phyloP scores from a whole-genome alignment of 495 filamentous ascomycete genomes.

The Penicillium longicatenatum region DNA sequence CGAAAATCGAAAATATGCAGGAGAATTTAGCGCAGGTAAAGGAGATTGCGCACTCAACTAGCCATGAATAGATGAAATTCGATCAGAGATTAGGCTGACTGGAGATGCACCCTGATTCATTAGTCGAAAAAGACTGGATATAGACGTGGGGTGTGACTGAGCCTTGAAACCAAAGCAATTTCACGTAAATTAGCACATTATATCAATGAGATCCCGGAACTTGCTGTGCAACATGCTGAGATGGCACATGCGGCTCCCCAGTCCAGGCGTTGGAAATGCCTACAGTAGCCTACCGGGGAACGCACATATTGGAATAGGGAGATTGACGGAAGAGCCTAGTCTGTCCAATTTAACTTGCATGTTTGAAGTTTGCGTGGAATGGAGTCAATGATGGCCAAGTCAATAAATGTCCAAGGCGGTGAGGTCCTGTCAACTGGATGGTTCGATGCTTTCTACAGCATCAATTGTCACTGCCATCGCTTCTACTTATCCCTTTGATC shows the following conservation, averaged over 20 bases:
- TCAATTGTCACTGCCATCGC: neutral
- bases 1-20: conserved; percentile 15
- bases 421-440: neutral
- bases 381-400: neutral
- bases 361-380: neutral
- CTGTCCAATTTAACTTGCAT: neutral
- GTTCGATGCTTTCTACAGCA: neutral
- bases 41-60: conserved; percentile 23
- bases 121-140: too few relatives aligned
- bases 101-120: neutral
- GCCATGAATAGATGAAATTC: conserved; percentile 5
- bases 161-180: neutral
- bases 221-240: neutral
- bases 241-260: neutral
- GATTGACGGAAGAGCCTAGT: neutral
- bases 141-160: neutral
- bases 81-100: too few relatives aligned
- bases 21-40: conserved; percentile 14
- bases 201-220: neutral
- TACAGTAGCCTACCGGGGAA: neutral
- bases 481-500: neutral
- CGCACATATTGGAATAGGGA: neutral
- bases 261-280: neutral
- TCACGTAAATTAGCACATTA: neutral
- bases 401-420: neutral